These are phyloP conservation scores for Hemisphaericaspora xylofermentans DNA, from an alignment of 1,139 yeast genomes.

Conservation along the genomic window DNA sequence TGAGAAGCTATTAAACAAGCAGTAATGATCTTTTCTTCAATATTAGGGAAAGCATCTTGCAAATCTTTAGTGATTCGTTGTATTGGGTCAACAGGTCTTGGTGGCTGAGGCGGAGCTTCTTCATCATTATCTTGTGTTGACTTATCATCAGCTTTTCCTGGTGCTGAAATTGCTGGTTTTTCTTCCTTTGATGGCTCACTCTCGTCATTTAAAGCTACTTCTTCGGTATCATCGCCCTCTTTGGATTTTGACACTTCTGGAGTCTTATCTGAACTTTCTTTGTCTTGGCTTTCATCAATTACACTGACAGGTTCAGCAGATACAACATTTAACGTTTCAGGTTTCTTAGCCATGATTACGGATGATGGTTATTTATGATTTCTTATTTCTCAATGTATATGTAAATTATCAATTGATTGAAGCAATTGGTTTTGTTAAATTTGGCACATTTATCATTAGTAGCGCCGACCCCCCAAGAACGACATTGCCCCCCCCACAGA, in stretches of 20 bases:
- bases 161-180: background rate
- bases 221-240: conserved; percentile 5
- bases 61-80: conserved; percentile 54
- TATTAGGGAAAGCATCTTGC: conserved; percentile 78
- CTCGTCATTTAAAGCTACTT: conserved; percentile 7
- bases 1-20: conserved; percentile 84
- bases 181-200: conserved; percentile 8
- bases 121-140: conserved; percentile 18
- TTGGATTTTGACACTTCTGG: conserved; percentile 5
- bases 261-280: conserved; percentile 2
- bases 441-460: background rate
- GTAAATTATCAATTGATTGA: background rate
- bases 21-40: conserved; percentile 67
- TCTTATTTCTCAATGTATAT: background rate
- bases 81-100: conserved; percentile 63
- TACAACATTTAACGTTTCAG: conserved; percentile 31
- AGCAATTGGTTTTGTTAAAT: background rate
- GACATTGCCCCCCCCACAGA: background rate
- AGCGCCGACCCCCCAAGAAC: background rate
- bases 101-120: conserved; percentile 68
- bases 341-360: conserved; percentile 19
- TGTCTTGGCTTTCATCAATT: conserved; percentile 13
- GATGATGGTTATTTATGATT: too few species aligned
- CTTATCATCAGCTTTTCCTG: conserved; percentile 7
- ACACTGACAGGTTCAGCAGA: conserved; percentile 36